A percentile compares a stretch with the other conserved stretches of the same genome.
Conservation (phyloP, 345 rosid species). For the Eucalyptus lansdowneana region DNA sequence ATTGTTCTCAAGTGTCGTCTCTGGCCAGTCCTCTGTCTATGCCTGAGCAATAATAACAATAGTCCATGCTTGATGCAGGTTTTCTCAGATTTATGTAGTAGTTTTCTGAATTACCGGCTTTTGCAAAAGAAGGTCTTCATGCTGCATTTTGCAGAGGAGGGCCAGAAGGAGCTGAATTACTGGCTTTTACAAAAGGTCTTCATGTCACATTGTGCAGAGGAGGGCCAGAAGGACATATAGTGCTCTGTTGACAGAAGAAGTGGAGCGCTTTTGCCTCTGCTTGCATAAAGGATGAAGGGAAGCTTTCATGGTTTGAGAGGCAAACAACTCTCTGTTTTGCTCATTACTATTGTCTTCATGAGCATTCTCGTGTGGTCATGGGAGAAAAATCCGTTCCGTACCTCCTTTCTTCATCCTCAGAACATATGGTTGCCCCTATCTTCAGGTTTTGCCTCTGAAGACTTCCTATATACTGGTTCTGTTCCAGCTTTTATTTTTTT, state of each 20-base stretch:
- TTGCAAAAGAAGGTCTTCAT: neutral
- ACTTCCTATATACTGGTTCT: neutral
- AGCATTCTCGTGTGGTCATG: constrained; percentile 5
- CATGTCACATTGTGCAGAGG: neutral
- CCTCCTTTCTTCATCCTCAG: neutral
- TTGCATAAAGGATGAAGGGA: constrained; percentile 2
- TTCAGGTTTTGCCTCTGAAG: neutral
- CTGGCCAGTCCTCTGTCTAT: neutral
- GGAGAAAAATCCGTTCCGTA: constrained; percentile 7
- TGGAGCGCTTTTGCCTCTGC: neutral
- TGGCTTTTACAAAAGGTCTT: neutral
- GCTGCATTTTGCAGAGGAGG: neutral
- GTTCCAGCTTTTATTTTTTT: neutral
- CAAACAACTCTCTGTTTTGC: constrained; percentile 1
- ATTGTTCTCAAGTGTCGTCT: neutral
- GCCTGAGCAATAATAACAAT: neutral
- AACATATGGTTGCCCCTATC: neutral
- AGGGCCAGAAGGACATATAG: neutral
- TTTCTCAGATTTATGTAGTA: neutral
- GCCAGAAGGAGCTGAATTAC: neutral
- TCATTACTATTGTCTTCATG: neutral
- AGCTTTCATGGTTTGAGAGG: constrained; percentile 4
- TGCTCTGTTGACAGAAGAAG: neutral
- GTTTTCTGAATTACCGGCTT: neutral
- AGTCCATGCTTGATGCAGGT: neutral